Evolutionary conservation across 805 yeast species (phyloP).

Genomic region (Metschnikowia colocasiae): DNA sequence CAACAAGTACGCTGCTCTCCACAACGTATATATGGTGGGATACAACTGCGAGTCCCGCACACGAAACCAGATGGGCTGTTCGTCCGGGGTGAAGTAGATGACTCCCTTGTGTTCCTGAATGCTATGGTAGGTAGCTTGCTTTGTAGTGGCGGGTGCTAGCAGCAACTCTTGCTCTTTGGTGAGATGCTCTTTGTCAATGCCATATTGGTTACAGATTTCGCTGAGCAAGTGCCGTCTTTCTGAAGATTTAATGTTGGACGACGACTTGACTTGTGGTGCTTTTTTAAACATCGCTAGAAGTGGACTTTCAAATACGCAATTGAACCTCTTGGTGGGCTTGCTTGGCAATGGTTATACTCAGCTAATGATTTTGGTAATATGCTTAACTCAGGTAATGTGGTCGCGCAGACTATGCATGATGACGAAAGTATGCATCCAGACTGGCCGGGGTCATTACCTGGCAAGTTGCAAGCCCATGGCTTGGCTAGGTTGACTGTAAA

Average conservation of each 20-base stretch:
- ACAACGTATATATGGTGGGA: conserved; percentile 72
- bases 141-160: conserved; percentile 51
- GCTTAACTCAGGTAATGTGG: too few species aligned
- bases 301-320: too few species aligned
- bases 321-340: too few species aligned
- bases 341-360: too few species aligned
- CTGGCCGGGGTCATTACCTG: background rate
- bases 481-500: too few species aligned
- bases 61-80: conserved; percentile 71
- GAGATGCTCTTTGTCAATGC: conserved; percentile 36
- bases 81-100: conserved; percentile 60
- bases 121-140: conserved; percentile 60
- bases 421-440: background rate
- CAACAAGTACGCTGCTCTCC: conserved; percentile 63
- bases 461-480: too few species aligned
- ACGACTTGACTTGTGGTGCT: conserved; percentile 55
- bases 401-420: conserved; percentile 3
- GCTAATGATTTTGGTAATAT: too few species aligned
- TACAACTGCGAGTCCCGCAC: conserved; percentile 49
- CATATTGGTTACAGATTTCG: conserved; percentile 40
- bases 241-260: conserved; percentile 76
- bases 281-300: conserved; percentile 22
- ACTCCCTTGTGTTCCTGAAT: conserved; percentile 52
- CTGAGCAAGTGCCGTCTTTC: conserved; percentile 60
- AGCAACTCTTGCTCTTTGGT: conserved; percentile 39